Evolutionary conservation across 2,329 filamentous ascomycete genomes (phyloP), one percentile per base, ranked within the genome.

Genomic region (Venturia carpophila): DNA sequence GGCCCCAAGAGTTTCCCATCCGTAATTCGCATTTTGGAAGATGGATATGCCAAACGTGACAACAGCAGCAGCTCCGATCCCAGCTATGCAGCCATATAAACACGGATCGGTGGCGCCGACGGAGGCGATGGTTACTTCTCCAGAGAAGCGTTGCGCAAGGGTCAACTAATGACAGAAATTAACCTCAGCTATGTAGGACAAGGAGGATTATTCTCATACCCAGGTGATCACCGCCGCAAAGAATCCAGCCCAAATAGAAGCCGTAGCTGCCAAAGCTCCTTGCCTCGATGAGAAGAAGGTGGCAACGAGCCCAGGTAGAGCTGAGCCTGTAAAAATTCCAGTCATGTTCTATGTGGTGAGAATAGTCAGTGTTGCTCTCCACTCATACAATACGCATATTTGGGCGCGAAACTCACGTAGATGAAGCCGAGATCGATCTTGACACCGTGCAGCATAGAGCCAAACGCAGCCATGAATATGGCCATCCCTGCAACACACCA

Each of bases 1-100:
- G 13, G 72, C 71, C 3, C 75, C 68, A 0, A 76, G 77, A 19
- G 73, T 70, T 17, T 73, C 74, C 75, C 75, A 78, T 63, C 77
- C 74, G 63, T 77, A 78, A 17, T 71, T 70, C 39, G 71, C 71
- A 19, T 47, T 49, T 9, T 72, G 1, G 72, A 69, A 5, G 76
- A 75, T 56, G 19, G 45, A 64, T 27, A 77, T 71, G 39, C 67
- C 63, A 1, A 74, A 70, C 1, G 71, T 75, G 30, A 75, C 68
- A 39, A 61, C 60, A 34, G 60, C 60, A 34, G 60, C 60, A 27
- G 37, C 39, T 13, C 60, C 60, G 39, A 61, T 61, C 7, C 60
- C 60, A 3, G 60, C 60, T 7, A 61, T 27, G 19, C 60, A 61
- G 1, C 60, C 60, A n/a, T 61, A 61, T 5, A 61, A 10, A 45